Percentiles rank a stretch among this genome's conserved stretches.
phyloP scores from a whole-genome alignment of 495 filamentous ascomycete genomes.

The Podospora pseudocomata region DNA sequence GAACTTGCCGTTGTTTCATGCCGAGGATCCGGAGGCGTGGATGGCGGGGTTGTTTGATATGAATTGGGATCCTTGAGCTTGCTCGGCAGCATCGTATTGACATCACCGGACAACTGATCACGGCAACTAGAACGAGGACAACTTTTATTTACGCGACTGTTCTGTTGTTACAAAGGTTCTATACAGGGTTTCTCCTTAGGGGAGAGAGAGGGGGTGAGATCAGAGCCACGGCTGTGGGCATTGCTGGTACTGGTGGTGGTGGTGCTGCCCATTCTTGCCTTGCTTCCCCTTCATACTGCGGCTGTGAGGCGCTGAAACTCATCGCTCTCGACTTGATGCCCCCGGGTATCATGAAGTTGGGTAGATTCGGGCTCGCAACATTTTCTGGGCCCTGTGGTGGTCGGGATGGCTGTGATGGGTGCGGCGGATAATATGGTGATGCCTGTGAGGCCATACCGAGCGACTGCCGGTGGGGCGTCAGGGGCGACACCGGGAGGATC shows the following conservation, averaged over 20 bases:
- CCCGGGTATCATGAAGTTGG: conserved; percentile 24
- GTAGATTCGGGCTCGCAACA: conserved; percentile 9
- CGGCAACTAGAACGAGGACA: not conserved
- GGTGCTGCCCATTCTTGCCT: conserved; percentile 3
- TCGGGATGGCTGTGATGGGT: not conserved
- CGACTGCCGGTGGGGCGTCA: not conserved
- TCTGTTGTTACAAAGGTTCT: not conserved
- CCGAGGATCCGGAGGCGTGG: conserved; percentile 24
- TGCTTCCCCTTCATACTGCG: not conserved
- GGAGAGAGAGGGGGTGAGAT: not conserved
- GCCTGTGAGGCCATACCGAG: not conserved
- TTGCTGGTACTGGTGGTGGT: conserved; percentile 2
- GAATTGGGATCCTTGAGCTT: conserved; percentile 22
- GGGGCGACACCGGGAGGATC: not conserved
- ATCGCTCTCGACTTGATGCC: conserved; percentile 15
- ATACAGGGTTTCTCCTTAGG: conserved; percentile 6
- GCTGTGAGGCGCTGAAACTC: conserved; percentile 13
- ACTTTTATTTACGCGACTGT: not conserved
- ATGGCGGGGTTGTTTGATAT: conserved; percentile 29
- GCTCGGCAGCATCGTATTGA: not conserved
- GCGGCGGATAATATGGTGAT: not conserved
- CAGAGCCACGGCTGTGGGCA: not conserved
- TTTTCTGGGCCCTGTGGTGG: not conserved
- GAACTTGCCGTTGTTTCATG: conserved; percentile 16
- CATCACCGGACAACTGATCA: not conserved